These are phyloP conservation scores for Coemansia sp. DNA, from an alignment of 192 early-diverging fungal species.

Conservation along the genomic window DNA sequence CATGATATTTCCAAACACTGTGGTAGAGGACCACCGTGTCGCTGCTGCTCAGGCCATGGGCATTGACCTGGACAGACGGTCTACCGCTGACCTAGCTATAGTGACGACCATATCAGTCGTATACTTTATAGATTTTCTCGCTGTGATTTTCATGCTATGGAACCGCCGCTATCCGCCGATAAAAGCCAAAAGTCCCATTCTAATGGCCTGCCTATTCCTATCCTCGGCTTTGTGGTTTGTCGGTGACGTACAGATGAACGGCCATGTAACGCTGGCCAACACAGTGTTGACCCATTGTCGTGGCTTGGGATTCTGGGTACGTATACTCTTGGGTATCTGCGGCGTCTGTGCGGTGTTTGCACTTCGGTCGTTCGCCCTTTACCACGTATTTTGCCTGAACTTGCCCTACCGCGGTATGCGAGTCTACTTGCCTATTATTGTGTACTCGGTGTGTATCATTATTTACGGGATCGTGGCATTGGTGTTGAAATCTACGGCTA, in stretches of 20 bases:
- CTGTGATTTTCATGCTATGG: constrained; percentile 35
- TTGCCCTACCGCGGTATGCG: background rate
- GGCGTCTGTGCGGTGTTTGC: constrained; percentile 37
- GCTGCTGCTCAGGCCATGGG: constrained; percentile 5
- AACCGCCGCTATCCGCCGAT: constrained; percentile 57
- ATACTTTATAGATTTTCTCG: constrained; percentile 37
- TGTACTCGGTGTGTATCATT: constrained; percentile 16
- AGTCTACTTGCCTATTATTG: background rate
- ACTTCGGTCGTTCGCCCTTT: background rate
- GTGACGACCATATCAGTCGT: constrained; percentile 9
- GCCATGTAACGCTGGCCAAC: constrained; percentile 39
- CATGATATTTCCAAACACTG: constrained; percentile 24
- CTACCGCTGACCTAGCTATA: constrained; percentile 22
- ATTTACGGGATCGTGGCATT: constrained; percentile 42
- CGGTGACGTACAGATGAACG: constrained; percentile 55
- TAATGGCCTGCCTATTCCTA: constrained; percentile 42
- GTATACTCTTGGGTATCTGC: constrained; percentile 36
- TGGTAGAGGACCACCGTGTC: constrained; percentile 29
- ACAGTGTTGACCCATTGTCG: constrained; percentile 29
- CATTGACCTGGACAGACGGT: constrained; percentile 28
- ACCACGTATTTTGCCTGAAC: background rate
- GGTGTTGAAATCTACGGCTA: constrained; percentile 11
- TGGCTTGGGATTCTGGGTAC: constrained; percentile 51
- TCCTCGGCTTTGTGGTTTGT: constrained; percentile 50
- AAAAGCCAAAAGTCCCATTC: constrained; percentile 53